Evolutionary conservation across 345 rosid genomes (phyloP).

Genomic region (Odontarrhena argentea): DNA sequence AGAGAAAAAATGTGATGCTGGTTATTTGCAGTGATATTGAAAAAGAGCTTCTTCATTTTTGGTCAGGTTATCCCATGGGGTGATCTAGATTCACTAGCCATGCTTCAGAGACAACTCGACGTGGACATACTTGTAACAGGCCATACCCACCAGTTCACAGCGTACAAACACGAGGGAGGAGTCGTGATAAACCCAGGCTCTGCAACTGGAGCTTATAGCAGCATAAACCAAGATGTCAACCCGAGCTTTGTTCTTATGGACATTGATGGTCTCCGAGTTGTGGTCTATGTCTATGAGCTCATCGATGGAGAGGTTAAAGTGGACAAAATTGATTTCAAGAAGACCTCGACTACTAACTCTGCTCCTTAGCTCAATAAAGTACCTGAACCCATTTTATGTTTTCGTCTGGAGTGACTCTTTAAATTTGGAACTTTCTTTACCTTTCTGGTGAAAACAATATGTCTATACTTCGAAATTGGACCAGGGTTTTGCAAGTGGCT

Average conservation of each 20-base stretch:
- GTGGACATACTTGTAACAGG: slow-evolving; percentile 97
- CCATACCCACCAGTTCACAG: slow-evolving; percentile 95
- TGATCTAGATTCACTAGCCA: slow-evolving; percentile 87
- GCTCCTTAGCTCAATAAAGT: slow-evolving; percentile 44
- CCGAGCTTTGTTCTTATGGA: slow-evolving; percentile 98
- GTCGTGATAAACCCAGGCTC: slow-evolving; percentile 96
- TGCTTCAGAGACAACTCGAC: slow-evolving; percentile 94
- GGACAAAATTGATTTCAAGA: slow-evolving; percentile 96
- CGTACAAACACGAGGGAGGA: slow-evolving; percentile 96
- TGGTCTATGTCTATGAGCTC: slow-evolving; percentile 92
- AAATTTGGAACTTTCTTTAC: slow-evolving; percentile 21
- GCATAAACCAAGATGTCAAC: slow-evolving; percentile 82
- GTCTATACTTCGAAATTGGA: slow-evolving; percentile 17
- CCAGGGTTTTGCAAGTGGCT: slow-evolving; percentile 17
- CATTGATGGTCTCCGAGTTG: slow-evolving; percentile 88
- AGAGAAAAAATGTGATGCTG: not conserved
- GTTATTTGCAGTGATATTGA: not conserved
- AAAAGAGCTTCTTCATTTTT: slow-evolving; percentile 11
- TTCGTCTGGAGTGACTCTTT: slow-evolving; percentile 14
- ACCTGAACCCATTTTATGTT: slow-evolving; percentile 13
- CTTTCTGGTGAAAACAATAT: slow-evolving; percentile 30
- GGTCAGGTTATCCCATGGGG: slow-evolving; percentile 95
- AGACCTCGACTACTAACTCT: slow-evolving; percentile 58
- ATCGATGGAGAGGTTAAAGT: slow-evolving; percentile 95
- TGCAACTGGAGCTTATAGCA: slow-evolving; percentile 90